These are phyloP conservation scores for Claviceps purpurea DNA, from an alignment of 2,329 filamentous ascomycete species.

Conservation along the genomic window DNA sequence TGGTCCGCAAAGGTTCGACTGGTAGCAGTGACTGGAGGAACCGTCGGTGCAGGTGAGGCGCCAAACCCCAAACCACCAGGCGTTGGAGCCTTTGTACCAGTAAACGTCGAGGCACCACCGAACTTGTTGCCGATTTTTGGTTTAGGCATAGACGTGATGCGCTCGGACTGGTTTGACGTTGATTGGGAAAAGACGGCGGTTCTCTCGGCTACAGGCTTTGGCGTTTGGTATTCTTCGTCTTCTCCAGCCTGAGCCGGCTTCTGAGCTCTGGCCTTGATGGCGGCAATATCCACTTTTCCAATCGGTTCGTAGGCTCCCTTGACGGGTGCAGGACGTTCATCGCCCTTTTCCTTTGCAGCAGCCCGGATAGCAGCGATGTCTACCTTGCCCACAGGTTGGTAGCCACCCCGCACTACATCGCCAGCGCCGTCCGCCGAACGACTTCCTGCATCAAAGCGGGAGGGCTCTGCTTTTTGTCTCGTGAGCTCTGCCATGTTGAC, in stretches of 20 bases:
- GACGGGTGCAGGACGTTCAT: slow-evolving; percentile 71
- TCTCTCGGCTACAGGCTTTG: slow-evolving; percentile 60
- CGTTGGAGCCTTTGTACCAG: slow-evolving; percentile 78
- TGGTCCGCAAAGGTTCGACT: slow-evolving; percentile 90
- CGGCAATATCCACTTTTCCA: slow-evolving; percentile 93
- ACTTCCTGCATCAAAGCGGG: slow-evolving; percentile 40
- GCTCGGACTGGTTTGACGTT: slow-evolving; percentile 44
- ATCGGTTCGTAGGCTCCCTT: slow-evolving; percentile 92
- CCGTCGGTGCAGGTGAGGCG: slow-evolving; percentile 39
- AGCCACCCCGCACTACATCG: slow-evolving; percentile 71
- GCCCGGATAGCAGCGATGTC: slow-evolving; percentile 83
- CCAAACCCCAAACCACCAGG: slow-evolving; percentile 57
- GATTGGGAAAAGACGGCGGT: slow-evolving; percentile 55
- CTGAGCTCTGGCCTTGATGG: slow-evolving; percentile 75
- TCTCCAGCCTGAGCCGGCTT: slow-evolving; percentile 36
- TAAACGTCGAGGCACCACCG: slow-evolving; percentile 55
- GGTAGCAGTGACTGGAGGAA: slow-evolving; percentile 57
- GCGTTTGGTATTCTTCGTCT: slow-evolving; percentile 20
- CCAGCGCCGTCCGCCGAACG: slow-evolving; percentile 28
- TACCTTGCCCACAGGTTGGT: slow-evolving; percentile 94
- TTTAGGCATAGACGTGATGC: slow-evolving; percentile 79
- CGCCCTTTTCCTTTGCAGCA: slow-evolving; percentile 53
- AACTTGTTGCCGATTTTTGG: slow-evolving; percentile 92
- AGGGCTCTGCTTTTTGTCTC: slow-evolving; percentile 55
- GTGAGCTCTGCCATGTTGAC: slow-evolving; percentile 83